Evolutionary conservation across 164 flowering plant genomes (phyloP), one percentile per base, ranked within the genome.

Genomic region (Magnolia changhungtana): DNA sequence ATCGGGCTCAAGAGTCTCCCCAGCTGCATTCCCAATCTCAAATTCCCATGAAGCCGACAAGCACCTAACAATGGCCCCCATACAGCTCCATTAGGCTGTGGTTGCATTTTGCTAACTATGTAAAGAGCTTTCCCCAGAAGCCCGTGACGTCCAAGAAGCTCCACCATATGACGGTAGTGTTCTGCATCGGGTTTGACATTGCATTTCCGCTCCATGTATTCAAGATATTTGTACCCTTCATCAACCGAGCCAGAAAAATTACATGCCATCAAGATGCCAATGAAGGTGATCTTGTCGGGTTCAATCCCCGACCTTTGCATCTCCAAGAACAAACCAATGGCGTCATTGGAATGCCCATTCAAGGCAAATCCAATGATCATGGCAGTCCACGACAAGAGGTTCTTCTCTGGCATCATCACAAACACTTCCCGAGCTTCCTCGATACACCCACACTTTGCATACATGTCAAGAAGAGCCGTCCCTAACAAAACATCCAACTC

Each of bases 1-100:
- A 29, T 29, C 31, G 31, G 31, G 31, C 31, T 29, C 31, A 29
- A 29, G 31, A 29, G 31, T 67, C 78, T 67, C 59, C 85, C 24
- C 50, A 88, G 75, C 6, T 72, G 64, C 72, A 87, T 89, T 7
- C 83, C 93, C 5, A 88, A 71, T 50, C 83, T 75, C 1, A 90
- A 81, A 76, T 82, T 73, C 10, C 75, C 65, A 58, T 82, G 72
- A 67, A 80, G 72, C 75, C 75, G 52, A 64, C 84, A 82, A 7
- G 80, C 84, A 68, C 71, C 78, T 24, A 82, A 65, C 64, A 82
- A 79, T 58, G 82, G 75, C 23, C 80, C 63, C 80, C 82, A 82
- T 9, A 82, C 59, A 1, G 73, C 73, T 1, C 65, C 16, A 72
- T 72, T 78, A 5, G 84, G 84, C 70, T 68, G 19, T 9, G 75